phyloP scores from a whole-genome alignment of 768 basidiomycete species.

The Boletellus emodensis region DNA sequence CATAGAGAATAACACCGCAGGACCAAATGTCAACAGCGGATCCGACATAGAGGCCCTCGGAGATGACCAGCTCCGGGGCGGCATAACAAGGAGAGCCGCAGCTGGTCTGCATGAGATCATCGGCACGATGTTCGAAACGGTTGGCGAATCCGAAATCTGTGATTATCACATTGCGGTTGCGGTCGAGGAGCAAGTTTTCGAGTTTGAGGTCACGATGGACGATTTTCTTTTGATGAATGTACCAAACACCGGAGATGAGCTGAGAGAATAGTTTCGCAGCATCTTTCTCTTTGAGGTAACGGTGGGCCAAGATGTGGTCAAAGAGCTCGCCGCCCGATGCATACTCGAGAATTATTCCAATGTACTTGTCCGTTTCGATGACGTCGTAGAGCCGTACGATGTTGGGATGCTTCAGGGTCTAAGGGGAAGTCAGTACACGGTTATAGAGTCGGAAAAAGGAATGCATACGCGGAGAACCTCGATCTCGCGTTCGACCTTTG shows the following conservation, averaged over 20 bases:
- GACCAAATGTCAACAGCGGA: constrained; percentile 98
- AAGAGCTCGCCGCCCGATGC: constrained; percentile 98
- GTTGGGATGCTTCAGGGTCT: constrained; percentile 96
- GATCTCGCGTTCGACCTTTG: constrained; percentile 96
- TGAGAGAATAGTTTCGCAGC: constrained; percentile 96
- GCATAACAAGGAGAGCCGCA: constrained; percentile 98
- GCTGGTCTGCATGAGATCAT: constrained; percentile 98
- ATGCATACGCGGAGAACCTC: constrained; percentile 84
- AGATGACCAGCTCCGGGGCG: constrained; percentile 96
- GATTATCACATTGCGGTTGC: constrained; percentile 97
- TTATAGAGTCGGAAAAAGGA: constrained; percentile 3
- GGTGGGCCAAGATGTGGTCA: constrained; percentile 97
- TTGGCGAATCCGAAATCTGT: constrained; percentile 99
- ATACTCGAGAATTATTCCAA: constrained; percentile 98
- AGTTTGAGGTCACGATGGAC: constrained; percentile 99
- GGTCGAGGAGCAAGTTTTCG: constrained; percentile 95
- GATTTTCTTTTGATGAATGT: constrained; percentile 98
- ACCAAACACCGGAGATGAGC: constrained; percentile 97
- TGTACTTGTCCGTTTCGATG: constrained; percentile 99
- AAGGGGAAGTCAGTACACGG: constrained; percentile 11
- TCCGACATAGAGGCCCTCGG: constrained; percentile 94
- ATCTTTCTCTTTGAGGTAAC: constrained; percentile 91
- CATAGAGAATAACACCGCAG: constrained; percentile 93
- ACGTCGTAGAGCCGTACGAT: constrained; percentile 98
- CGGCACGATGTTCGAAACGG: constrained; percentile 85